A percentile compares a stretch with the other conserved stretches of the same genome.
Conservation (phyloP, 2,329 filamentous ascomycete species). For the Magnaporthiopsis rhizophila region DNA sequence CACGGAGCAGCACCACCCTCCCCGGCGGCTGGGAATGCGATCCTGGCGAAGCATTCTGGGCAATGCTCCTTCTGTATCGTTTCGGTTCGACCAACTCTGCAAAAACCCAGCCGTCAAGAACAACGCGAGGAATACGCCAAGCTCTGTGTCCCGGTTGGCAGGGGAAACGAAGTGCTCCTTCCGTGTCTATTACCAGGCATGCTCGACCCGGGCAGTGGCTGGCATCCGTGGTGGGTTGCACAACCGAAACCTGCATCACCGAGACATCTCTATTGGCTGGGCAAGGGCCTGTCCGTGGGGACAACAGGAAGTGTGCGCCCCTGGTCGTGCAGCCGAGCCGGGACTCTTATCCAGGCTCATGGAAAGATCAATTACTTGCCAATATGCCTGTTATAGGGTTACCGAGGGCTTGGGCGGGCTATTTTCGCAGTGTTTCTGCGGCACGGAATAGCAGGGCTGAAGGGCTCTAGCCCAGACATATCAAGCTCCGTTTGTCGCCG, state of each 20-base stretch:
- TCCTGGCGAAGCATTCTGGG: neutral
- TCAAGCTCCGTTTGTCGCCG: too few species aligned
- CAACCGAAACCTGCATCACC: neutral
- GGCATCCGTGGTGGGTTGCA: neutral
- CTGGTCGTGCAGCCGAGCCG: neutral
- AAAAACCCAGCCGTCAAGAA: too few species aligned
- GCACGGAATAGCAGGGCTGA: too few species aligned
- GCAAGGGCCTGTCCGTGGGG: neutral
- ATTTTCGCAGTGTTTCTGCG: too few species aligned
- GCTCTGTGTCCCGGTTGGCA: neutral
- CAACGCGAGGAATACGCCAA: neutral
- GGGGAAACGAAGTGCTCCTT: neutral
- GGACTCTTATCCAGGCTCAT: neutral
- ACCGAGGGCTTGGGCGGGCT: neutral
- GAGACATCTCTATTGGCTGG: neutral
- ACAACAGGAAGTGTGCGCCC: neutral
- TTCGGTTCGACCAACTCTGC: neutral
- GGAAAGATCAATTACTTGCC: neutral
- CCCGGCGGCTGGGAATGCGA: neutral
- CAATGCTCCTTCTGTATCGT: neutral
- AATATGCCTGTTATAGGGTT: neutral
- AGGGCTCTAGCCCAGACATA: too few species aligned
- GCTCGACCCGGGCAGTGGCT: neutral
- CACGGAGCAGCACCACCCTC: too few species aligned
- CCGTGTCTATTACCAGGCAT: neutral